These are phyloP conservation scores for Trapa bicornis DNA, from an alignment of 345 rosid species.

Conservation along the genomic window DNA sequence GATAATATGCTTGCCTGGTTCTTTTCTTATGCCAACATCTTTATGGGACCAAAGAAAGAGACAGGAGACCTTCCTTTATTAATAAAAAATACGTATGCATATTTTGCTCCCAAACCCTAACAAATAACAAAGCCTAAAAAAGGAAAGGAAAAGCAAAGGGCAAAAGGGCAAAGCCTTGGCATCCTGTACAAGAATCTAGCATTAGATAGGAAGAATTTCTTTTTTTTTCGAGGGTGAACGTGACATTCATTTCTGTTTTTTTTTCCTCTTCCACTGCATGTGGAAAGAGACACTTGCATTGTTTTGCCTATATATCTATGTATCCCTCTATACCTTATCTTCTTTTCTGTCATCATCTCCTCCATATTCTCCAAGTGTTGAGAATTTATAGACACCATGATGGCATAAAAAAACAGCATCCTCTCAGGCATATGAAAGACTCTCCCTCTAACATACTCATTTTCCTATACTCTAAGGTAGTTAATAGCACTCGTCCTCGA, in stretches of 20 bases:
- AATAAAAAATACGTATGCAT: too few species aligned
- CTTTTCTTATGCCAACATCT: too few species aligned
- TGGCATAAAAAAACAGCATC: neutral
- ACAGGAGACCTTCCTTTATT: too few species aligned
- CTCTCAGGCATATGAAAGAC: neutral
- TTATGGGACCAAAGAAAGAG: too few species aligned
- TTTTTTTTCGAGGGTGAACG: conserved; percentile 39
- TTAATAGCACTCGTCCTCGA: too few species aligned
- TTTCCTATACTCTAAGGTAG: too few species aligned
- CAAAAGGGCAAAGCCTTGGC: neutral
- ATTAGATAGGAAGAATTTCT: conserved; percentile 34
- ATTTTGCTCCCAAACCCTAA: neutral
- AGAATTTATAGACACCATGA: neutral
- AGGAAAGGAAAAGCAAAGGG: neutral
- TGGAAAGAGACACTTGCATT: conserved; percentile 26
- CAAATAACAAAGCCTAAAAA: neutral
- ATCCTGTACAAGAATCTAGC: conserved; percentile 21
- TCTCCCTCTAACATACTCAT: too few species aligned
- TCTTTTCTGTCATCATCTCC: neutral
- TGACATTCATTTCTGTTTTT: conserved; percentile 19
- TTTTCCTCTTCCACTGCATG: conserved; percentile 17
- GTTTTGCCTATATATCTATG: neutral
- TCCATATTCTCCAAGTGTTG: neutral
- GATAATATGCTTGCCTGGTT: too few species aligned
- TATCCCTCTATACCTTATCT: neutral